Evolutionary conservation across 1,284 basidiomycete genomes (phyloP).

Genomic region (Mycena sp.): DNA sequence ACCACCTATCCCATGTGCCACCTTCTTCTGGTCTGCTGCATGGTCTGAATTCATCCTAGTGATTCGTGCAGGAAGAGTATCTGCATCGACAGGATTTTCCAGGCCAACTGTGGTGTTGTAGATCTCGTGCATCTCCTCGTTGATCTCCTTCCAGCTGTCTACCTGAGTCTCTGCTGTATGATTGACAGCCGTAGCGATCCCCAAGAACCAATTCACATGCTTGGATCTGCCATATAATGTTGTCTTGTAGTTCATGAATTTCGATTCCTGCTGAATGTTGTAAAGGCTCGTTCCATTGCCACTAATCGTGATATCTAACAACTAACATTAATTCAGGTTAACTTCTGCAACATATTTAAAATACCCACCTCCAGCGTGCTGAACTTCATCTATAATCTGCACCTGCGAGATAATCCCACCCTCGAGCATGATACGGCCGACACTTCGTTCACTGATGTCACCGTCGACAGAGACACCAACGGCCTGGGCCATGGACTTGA

Average conservation of each 20-base stretch:
- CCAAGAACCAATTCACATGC: conserved; percentile 25
- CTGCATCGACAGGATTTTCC: not conserved
- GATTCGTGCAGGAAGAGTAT: not conserved
- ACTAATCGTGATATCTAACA: conserved; percentile 36
- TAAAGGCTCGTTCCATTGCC: conserved; percentile 37
- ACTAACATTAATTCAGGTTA: not conserved
- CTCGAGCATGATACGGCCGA: conserved; percentile 1
- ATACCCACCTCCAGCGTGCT: conserved; percentile 21
- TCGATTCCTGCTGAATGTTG: conserved; percentile 32
- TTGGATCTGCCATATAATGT: not conserved
- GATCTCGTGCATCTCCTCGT: conserved; percentile 27
- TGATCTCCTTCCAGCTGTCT: conserved; percentile 33
- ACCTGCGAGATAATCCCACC: conserved; percentile 20
- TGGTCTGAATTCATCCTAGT: conserved; percentile 30
- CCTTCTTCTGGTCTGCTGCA: conserved; percentile 8
- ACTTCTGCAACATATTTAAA: not conserved
- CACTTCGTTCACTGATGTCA: not conserved
- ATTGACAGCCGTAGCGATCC: conserved; percentile 30
- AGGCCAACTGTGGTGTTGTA: conserved; percentile 30
- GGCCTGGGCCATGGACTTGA: not conserved
- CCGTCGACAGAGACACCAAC: not conserved
- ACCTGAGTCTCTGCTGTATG: conserved; percentile 39
- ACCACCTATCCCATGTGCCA: not conserved
- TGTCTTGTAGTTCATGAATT: not conserved
- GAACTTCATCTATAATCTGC: conserved; percentile 23